These are phyloP conservation scores for Fusarium metavorans DNA, from an alignment of 2,329 filamentous ascomycete species.

Conservation along the genomic window DNA sequence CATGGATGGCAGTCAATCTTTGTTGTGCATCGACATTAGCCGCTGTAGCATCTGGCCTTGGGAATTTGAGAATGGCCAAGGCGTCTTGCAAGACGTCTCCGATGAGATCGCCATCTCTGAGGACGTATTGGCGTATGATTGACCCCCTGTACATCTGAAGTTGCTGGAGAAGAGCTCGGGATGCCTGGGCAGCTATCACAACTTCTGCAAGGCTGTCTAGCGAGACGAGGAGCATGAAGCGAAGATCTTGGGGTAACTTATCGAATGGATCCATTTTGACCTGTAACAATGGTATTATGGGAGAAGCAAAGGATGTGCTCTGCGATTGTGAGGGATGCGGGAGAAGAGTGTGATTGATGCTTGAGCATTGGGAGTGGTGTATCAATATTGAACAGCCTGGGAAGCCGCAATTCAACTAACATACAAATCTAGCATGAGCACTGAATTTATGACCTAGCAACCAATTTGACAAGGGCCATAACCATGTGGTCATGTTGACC, in stretches of 20 bases:
- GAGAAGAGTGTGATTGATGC: not conserved
- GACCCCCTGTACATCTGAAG: not conserved
- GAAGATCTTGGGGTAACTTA: not conserved
- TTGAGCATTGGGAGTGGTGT: not conserved
- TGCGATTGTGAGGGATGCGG: not conserved
- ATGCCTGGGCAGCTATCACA: not conserved
- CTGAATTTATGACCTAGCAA: not conserved
- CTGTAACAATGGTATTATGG: too few relatives aligned
- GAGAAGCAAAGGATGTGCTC: not conserved
- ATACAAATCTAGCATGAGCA: not conserved
- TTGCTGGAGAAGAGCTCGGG: not conserved
- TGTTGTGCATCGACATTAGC: not conserved
- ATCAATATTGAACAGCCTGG: not conserved
- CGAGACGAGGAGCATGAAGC: not conserved
- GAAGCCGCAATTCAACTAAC: not conserved
- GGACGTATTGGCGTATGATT: constrained; percentile 4
- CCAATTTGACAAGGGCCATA: not conserved
- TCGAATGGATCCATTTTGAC: not conserved
- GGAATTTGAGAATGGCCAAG: constrained; percentile 4
- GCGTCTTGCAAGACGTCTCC: not conserved
- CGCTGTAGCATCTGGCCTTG: not conserved
- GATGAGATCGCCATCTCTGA: not conserved
- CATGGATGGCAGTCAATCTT: not conserved
- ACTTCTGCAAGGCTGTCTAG: not conserved
- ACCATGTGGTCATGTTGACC: not conserved